phyloP scores from a whole-genome alignment of 2,329 filamentous ascomycete genomes.

The Didymella segeticola region DNA sequence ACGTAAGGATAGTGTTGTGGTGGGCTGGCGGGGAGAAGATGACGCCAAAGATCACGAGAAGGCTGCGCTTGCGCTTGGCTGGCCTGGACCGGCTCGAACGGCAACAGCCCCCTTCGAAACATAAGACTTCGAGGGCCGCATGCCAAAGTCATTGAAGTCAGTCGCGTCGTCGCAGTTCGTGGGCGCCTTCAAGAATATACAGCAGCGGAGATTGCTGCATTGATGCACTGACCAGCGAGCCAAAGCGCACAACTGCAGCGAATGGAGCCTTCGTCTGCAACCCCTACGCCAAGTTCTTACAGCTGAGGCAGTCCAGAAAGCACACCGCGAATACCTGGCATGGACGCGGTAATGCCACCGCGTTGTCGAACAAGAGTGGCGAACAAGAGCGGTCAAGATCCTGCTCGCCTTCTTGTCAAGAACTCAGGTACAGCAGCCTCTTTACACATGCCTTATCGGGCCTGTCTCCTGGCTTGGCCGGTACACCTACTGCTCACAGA shows the following conservation, averaged over 20 bases:
- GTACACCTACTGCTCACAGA: not conserved
- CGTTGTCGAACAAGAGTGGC: too few relatives aligned
- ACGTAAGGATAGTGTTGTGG: slow-evolving; percentile 14
- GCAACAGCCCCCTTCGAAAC: slow-evolving; percentile 1
- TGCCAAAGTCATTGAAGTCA: not conserved
- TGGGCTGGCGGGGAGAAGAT: slow-evolving; percentile 4
- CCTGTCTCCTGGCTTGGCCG: not conserved
- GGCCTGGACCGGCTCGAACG: slow-evolving; percentile 10
- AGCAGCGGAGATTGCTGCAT: not conserved
- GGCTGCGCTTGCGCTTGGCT: slow-evolving; percentile 8
- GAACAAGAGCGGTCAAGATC: not conserved
- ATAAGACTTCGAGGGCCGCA: not conserved
- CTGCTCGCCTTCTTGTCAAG: not conserved
- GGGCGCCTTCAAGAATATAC: not conserved
- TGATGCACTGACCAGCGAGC: not conserved
- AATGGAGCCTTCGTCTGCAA: not conserved
- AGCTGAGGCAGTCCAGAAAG: not conserved
- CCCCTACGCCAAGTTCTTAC: too few relatives aligned
- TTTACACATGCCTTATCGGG: not conserved
- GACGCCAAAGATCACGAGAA: slow-evolving; percentile 7
- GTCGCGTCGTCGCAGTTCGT: not conserved
- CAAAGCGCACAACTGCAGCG: not conserved
- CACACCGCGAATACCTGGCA: not conserved
- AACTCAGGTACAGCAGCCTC: not conserved
- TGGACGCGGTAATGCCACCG: too few relatives aligned